Conservation (phyloP, 495 filamentous ascomycete species). For the Podospora pseudocomata region DNA sequence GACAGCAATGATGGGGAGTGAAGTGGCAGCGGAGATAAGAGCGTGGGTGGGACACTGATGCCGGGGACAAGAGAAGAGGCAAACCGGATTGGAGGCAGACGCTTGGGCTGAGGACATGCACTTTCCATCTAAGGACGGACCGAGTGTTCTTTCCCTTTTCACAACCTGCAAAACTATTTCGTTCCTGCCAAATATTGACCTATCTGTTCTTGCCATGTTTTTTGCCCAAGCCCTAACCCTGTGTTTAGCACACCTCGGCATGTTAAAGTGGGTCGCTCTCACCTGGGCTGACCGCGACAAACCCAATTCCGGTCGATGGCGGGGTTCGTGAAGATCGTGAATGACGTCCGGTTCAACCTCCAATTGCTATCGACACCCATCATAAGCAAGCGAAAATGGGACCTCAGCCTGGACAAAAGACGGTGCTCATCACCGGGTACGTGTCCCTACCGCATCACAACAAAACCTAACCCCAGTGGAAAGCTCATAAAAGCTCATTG, state of each 20-base stretch:
- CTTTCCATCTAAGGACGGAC: no score
- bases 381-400: slow-evolving; percentile 10
- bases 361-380: background rate
- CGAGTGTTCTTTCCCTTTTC: no score
- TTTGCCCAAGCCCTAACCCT: background rate
- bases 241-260: background rate
- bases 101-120: no score
- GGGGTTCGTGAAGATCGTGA: background rate
- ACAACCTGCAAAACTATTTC: no score
- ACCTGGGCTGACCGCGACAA: background rate
- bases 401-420: slow-evolving; percentile 41
- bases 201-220: no score
- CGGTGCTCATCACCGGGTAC: slow-evolving; percentile 52
- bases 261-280: background rate
- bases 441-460: slow-evolving; percentile 4
- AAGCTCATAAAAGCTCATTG: slow-evolving; percentile 10
- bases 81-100: no score
- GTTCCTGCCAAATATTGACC: no score
- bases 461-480: background rate
- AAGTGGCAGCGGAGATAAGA: no score
- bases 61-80: no score
- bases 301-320: background rate
- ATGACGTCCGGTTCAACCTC: background rate
- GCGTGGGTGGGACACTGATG: no score
- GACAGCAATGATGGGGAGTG: no score